Percentiles rank a stretch among this genome's conserved stretches.
phyloP scores from a whole-genome alignment of 805 yeast species.

The Lachancea dasiensis region DNA sequence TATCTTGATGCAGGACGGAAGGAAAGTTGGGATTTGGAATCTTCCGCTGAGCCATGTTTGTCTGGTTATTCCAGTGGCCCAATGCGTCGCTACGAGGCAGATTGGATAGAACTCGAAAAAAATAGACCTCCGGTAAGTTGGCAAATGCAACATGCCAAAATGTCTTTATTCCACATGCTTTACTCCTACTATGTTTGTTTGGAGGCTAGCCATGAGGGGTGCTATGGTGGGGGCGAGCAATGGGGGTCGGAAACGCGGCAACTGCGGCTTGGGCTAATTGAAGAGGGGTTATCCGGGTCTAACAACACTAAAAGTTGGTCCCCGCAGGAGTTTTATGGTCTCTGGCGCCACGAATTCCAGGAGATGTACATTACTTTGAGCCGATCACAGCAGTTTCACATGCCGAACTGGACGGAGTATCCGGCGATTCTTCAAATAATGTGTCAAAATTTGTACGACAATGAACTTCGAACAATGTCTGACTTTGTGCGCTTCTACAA shows the following conservation, averaged over 20 bases:
- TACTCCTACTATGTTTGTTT: conserved; percentile 24
- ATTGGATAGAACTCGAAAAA: conserved; percentile 13
- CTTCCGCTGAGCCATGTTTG: not conserved
- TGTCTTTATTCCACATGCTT: conserved; percentile 27
- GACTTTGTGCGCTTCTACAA: conserved; percentile 25
- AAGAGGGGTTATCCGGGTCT: too few species aligned
- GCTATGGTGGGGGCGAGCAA: conserved; percentile 2
- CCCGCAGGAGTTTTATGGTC: conserved; percentile 16
- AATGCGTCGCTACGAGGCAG: conserved; percentile 8
- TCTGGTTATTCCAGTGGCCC: conserved; percentile 2
- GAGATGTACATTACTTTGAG: conserved; percentile 12
- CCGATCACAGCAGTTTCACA: conserved; percentile 20
- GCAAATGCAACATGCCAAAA: conserved; percentile 14
- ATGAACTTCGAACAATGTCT: conserved; percentile 18
- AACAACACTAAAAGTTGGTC: not conserved
- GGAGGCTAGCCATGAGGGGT: conserved; percentile 10
- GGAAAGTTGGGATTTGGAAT: not conserved
- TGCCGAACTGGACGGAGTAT: conserved; percentile 26
- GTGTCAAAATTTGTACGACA: conserved; percentile 17
- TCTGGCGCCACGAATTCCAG: conserved; percentile 22
- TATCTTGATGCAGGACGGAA: not conserved
- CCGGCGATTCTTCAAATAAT: conserved; percentile 19
- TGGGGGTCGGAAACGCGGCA: conserved; percentile 17
- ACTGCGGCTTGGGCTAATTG: conserved; percentile 1
- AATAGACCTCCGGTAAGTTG: conserved; percentile 3